Evolutionary conservation across 352 stramenopile genomes (phyloP).

Genomic region (Phytophthora pseudosyringae): DNA sequence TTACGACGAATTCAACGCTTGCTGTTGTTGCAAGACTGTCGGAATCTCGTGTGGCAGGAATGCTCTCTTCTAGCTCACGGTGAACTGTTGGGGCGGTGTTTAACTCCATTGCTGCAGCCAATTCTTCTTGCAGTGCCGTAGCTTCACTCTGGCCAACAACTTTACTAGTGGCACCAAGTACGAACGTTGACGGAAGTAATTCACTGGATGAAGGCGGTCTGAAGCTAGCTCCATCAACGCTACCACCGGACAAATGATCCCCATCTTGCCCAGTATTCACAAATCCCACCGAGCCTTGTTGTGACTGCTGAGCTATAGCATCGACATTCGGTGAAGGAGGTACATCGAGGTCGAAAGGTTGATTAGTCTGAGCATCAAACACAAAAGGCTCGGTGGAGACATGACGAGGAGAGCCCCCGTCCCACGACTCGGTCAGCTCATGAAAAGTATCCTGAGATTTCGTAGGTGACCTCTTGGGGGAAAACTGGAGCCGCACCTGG

Average conservation of each 20-base stretch:
- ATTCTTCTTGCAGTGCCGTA: not conserved
- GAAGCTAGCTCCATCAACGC: not conserved
- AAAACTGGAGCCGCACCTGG: slow-evolving; percentile 35
- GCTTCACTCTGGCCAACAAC: not conserved
- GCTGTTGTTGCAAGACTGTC: not conserved
- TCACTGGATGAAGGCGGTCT: not conserved
- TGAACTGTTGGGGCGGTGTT: not conserved
- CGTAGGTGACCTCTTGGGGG: slow-evolving; percentile 11
- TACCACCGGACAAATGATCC: not conserved
- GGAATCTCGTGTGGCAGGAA: not conserved
- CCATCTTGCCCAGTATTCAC: not conserved
- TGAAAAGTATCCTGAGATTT: slow-evolving; percentile 37
- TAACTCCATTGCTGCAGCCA: not conserved
- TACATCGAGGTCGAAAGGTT: slow-evolving; percentile 18
- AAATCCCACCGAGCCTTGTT: not conserved
- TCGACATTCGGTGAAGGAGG: slow-evolving; percentile 5
- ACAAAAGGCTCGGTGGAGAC: slow-evolving; percentile 20
- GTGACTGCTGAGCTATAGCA: not conserved
- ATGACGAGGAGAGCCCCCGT: slow-evolving; percentile 17
- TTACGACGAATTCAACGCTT: not conserved
- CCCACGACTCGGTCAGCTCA: slow-evolving; percentile 43
- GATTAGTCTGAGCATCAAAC: slow-evolving; percentile 31
- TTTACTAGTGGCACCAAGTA: not conserved
- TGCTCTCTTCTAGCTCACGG: not conserved
- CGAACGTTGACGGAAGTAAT: not conserved